phyloP scores from a whole-genome alignment of 2,329 filamentous ascomycete genomes.

The Talaromyces sp. region DNA sequence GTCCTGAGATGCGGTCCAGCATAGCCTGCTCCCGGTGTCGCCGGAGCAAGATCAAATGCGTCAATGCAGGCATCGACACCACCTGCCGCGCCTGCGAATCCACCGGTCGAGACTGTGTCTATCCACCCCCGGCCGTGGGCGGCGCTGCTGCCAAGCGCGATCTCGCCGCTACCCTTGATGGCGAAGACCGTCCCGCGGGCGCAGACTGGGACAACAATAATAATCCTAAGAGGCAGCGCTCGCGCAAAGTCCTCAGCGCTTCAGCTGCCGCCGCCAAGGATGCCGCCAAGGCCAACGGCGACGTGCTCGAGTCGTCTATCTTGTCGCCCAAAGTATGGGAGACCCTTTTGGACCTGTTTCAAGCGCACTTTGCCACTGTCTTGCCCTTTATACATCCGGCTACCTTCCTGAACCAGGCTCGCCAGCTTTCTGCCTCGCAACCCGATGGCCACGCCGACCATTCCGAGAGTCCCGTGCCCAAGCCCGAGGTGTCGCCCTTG shows the following conservation, averaged over 20 bases:
- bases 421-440: constrained; percentile 29
- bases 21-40: constrained; percentile 74
- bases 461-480: constrained; percentile 22
- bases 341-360: constrained; percentile 55
- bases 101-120: constrained; percentile 67
- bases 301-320: constrained; percentile 47
- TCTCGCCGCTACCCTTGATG: constrained; percentile 30
- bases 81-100: constrained; percentile 72
- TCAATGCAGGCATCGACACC: constrained; percentile 68
- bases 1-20: constrained; percentile 64
- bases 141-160: constrained; percentile 35
- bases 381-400: constrained; percentile 55
- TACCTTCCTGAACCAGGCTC: constrained; percentile 49
- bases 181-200: constrained; percentile 33
- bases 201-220: constrained; percentile 36
- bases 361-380: constrained; percentile 54
- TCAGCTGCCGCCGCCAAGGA: constrained; percentile 23
- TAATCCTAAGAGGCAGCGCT: constrained; percentile 37
- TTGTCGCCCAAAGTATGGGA: constrained; percentile 54
- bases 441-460: constrained; percentile 14
- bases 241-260: constrained; percentile 31
- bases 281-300: constrained; percentile 30
- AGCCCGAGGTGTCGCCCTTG: constrained; percentile 40
- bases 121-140: constrained; percentile 50
- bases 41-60: constrained; percentile 81